Conservation (phyloP, 768 basidiomycete species). For the Leccinum pellstonianum region DNA sequence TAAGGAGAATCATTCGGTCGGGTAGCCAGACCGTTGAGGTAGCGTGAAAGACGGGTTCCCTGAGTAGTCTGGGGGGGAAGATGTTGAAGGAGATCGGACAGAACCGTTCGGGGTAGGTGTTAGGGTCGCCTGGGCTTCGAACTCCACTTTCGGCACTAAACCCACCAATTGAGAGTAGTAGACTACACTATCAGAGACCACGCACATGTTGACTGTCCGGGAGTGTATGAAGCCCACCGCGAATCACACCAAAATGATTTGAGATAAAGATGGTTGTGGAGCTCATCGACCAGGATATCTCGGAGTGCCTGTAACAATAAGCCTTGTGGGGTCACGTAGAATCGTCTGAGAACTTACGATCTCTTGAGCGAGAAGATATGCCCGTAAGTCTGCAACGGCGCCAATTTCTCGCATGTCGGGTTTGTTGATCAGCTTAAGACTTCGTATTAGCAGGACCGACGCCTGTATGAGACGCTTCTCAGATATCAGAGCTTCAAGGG, state of each 20-base stretch:
- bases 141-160: conserved; percentile 64
- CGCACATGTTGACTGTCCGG: conserved; percentile 77
- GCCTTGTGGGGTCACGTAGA: background rate
- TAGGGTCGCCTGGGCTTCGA: conserved; percentile 47
- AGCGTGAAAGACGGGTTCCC: conserved; percentile 56
- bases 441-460: conserved; percentile 79
- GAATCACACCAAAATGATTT: conserved; percentile 96
- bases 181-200: conserved; percentile 1
- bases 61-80: conserved; percentile 38
- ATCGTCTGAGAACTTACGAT: conserved; percentile 49
- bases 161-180: conserved; percentile 9
- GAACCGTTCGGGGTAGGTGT: conserved; percentile 22
- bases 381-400: conserved; percentile 85
- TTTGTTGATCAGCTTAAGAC: conserved; percentile 87
- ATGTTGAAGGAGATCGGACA: conserved; percentile 31
- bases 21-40: conserved; percentile 60
- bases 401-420: conserved; percentile 93
- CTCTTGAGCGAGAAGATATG: conserved; percentile 85
- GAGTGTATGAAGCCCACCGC: conserved; percentile 83
- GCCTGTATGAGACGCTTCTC: conserved; percentile 93
- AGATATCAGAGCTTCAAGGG: conserved; percentile 48
- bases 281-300: conserved; percentile 92
- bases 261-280: conserved; percentile 96
- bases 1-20: conserved; percentile 79
- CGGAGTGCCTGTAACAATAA: conserved; percentile 64